Conservation (phyloP, 2,329 filamentous ascomycete species). For the Epichloe sp. region DNA sequence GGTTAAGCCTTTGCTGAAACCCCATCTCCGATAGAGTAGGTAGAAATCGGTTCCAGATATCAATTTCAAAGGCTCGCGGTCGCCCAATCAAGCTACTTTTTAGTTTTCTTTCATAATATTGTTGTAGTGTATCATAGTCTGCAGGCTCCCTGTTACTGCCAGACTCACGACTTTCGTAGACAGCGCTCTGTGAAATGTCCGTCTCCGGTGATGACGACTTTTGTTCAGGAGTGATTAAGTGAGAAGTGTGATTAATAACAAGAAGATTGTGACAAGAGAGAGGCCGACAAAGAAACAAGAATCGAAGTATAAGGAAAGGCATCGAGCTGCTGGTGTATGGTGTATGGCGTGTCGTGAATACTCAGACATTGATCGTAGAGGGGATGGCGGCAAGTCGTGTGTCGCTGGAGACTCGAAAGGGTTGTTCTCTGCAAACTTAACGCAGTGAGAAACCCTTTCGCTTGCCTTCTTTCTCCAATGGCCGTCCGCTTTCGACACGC, state of each 20-base stretch:
- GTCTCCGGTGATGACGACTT: slow-evolving; percentile 18
- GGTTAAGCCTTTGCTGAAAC: background rate
- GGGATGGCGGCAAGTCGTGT: slow-evolving; percentile 1
- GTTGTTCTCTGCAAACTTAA: slow-evolving; percentile 36
- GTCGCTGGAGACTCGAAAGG: slow-evolving; percentile 2
- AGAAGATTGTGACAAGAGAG: slow-evolving; percentile 16
- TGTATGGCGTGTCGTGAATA: slow-evolving; percentile 45
- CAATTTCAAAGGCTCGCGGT: background rate
- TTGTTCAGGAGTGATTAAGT: slow-evolving; percentile 23
- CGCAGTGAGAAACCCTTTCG: slow-evolving; percentile 99
- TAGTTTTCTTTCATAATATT: slow-evolving; percentile 5
- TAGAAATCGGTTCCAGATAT: background rate
- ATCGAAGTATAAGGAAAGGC: slow-evolving; percentile 37
- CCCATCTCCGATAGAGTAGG: slow-evolving; percentile 2
- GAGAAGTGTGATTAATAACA: slow-evolving; percentile 25
- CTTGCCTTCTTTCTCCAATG: slow-evolving; percentile 95
- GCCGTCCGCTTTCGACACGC: slow-evolving; percentile 86
- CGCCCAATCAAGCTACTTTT: slow-evolving; percentile 5
- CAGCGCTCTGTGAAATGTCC: slow-evolving; percentile 18
- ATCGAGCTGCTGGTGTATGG: slow-evolving; percentile 45
- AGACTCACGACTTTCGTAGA: slow-evolving; percentile 22
- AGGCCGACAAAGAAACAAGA: slow-evolving; percentile 25
- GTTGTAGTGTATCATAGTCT: slow-evolving; percentile 16
- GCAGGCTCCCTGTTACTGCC: slow-evolving; percentile 12
- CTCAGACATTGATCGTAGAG: slow-evolving; percentile 40